Evolutionary conservation across 192 early-diverging fungal species (phyloP).

Genomic region (Pilobolus umbonatus): DNA sequence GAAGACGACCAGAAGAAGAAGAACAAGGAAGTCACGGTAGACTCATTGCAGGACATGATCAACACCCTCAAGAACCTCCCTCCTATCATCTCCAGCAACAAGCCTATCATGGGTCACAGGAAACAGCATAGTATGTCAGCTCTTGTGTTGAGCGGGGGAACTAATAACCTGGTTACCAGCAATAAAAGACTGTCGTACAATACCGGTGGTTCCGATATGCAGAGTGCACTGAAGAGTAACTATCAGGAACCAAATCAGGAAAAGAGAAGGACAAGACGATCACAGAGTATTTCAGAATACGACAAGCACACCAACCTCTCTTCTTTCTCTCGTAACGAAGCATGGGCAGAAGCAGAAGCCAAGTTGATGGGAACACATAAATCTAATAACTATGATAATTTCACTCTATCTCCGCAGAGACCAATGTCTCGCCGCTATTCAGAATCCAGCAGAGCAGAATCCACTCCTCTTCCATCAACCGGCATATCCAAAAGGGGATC

Average conservation of each 20-base stretch:
- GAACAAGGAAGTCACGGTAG: constrained; percentile 36
- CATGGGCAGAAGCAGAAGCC: constrained; percentile 37
- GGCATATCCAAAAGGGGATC: constrained; percentile 13
- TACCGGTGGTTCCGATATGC: constrained; percentile 14
- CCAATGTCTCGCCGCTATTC: constrained; percentile 10
- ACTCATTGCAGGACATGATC: constrained; percentile 52
- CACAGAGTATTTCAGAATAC: background rate
- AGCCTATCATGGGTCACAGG: constrained; percentile 14
- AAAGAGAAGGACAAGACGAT: background rate
- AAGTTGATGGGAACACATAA: constrained; percentile 35
- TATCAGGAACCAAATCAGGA: background rate
- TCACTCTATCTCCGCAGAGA: background rate
- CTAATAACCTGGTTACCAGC: constrained; percentile 2
- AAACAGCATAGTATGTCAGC: constrained; percentile 33
- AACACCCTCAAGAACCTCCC: constrained; percentile 47
- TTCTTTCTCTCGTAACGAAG: constrained; percentile 23
- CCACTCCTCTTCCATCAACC: constrained; percentile 2
- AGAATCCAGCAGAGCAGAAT: constrained; percentile 7
- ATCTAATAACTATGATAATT: background rate
- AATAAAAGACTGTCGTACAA: constrained; percentile 23
- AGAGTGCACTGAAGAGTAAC: background rate
- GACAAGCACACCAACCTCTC: background rate
- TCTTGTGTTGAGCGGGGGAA: constrained; percentile 3
- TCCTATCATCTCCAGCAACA: constrained; percentile 14
- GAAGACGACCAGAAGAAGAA: constrained; percentile 10